A percentile compares a stretch with the other conserved stretches of the same genome.
Evolutionary conservation across 805 yeast species (phyloP).

Genomic region (Metschnikowia continentalis): DNA sequence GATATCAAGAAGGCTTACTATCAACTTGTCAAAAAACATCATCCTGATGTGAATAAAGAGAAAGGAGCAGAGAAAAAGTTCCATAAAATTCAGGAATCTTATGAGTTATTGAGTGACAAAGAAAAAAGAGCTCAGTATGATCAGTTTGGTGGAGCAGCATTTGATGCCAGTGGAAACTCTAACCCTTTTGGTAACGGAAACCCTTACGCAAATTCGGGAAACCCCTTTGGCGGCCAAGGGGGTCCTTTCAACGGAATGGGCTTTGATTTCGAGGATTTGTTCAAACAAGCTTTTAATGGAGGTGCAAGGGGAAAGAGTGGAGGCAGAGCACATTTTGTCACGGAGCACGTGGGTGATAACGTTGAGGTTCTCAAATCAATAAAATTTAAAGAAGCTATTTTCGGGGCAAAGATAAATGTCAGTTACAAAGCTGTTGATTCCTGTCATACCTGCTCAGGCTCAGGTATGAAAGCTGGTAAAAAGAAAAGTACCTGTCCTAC

Average conservation of each 20-base stretch:
- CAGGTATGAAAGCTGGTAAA: conserved; percentile 77
- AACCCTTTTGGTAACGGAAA: conserved; percentile 41
- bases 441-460: conserved; percentile 77
- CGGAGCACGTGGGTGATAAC: conserved; percentile 85
- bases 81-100: conserved; percentile 91
- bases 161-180: conserved; percentile 56
- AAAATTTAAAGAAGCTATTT: conserved; percentile 80
- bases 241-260: conserved; percentile 55
- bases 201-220: conserved; percentile 40
- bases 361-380: conserved; percentile 74
- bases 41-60: conserved; percentile 95
- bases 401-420: conserved; percentile 66
- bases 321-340: conserved; percentile 48
- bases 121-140: conserved; percentile 85
- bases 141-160: conserved; percentile 85
- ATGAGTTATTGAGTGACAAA: conserved; percentile 84
- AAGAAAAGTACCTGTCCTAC: conserved; percentile 73
- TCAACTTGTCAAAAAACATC: conserved; percentile 87
- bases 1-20: conserved; percentile 94
- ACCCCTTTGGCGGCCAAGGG: conserved; percentile 41
- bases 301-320: conserved; percentile 27
- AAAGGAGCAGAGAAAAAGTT: conserved; percentile 82
- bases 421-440: conserved; percentile 69
- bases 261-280: conserved; percentile 42
- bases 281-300: conserved; percentile 47